Percentiles rank a stretch among this genome's conserved stretches.
Conservation (phyloP, 768 basidiomycete species). For the Lentinula raphanica region DNA sequence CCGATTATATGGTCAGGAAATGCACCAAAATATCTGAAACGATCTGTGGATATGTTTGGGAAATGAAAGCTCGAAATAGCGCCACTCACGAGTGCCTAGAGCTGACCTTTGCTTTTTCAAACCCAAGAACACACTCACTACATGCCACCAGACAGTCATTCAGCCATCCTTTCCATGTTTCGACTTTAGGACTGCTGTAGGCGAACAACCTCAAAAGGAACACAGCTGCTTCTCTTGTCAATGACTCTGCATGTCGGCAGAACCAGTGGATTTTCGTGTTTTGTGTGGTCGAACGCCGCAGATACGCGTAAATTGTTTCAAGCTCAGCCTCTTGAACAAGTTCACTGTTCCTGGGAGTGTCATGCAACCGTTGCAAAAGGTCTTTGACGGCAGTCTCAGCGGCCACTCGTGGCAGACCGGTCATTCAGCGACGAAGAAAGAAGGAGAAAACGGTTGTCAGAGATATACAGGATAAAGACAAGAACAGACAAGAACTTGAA, state of each 20-base stretch:
- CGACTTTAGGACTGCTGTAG: slow-evolving; percentile 56
- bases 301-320: slow-evolving; percentile 43
- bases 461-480: not conserved
- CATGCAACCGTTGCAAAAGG: slow-evolving; percentile 52
- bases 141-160: slow-evolving; percentile 57
- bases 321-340: slow-evolving; percentile 46
- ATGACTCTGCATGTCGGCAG: slow-evolving; percentile 54
- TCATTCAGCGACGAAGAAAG: not conserved
- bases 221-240: slow-evolving; percentile 62
- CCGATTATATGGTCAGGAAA: slow-evolving; percentile 47
- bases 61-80: not conserved
- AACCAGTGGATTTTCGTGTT: slow-evolving; percentile 71
- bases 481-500: not conserved
- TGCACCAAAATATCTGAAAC: slow-evolving; percentile 65
- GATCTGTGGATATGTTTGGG: slow-evolving; percentile 9
- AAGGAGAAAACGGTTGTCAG: not conserved
- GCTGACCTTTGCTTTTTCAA: slow-evolving; percentile 57
- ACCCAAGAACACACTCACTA: slow-evolving; percentile 60
- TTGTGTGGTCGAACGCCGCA: slow-evolving; percentile 38
- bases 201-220: slow-evolving; percentile 83
- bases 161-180: slow-evolving; percentile 58
- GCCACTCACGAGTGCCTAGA: slow-evolving; percentile 68
- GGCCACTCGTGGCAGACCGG: not conserved
- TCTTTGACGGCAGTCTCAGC: slow-evolving; percentile 17
- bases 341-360: slow-evolving; percentile 49